These are phyloP conservation scores for Trichoderma citrinoviride DNA, from an alignment of 2,329 filamentous ascomycete species.

Conservation along the genomic window DNA sequence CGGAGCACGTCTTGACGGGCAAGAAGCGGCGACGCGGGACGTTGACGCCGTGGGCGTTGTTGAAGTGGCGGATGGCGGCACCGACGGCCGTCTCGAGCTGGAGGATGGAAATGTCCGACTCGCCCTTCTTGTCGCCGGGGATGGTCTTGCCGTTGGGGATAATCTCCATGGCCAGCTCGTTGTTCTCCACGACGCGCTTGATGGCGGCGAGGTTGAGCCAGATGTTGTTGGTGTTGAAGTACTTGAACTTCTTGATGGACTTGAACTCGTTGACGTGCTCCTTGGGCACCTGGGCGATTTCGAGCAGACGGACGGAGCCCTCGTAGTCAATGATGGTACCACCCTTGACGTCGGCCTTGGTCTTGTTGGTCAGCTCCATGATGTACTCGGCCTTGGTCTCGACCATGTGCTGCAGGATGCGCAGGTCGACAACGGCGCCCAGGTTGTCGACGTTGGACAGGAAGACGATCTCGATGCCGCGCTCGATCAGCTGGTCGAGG, in stretches of 20 bases:
- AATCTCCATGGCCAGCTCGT: conserved; percentile 99
- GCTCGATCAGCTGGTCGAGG: conserved; percentile 91
- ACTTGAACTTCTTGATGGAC: conserved; percentile 99
- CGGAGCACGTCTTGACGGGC: conserved; percentile 99
- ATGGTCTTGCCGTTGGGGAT: conserved; percentile 99
- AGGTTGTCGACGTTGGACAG: conserved; percentile 99
- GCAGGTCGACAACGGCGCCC: conserved; percentile 94
- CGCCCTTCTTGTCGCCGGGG: conserved; percentile 98
- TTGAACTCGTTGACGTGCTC: conserved; percentile 99
- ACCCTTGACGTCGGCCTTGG: conserved; percentile 99
- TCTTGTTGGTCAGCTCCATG: conserved; percentile 99
- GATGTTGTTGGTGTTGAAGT: conserved; percentile 99
- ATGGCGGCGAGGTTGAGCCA: conserved; percentile 98
- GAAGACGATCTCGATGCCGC: conserved; percentile 97
- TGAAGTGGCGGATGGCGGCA: conserved; percentile 97
- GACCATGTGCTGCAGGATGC: conserved; percentile 99
- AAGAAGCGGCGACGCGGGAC: conserved; percentile 96
- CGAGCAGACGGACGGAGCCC: conserved; percentile 90
- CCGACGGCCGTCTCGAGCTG: conserved; percentile 98
- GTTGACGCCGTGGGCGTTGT: conserved; percentile 98
- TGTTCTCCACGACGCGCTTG: conserved; percentile 98
- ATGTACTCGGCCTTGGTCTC: conserved; percentile 97
- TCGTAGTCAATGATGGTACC: conserved; percentile 99
- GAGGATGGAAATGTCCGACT: conserved; percentile 94
- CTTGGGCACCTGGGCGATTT: conserved; percentile 99